These are phyloP conservation scores for Penicillium expansum DNA, from an alignment of 2,329 filamentous ascomycete genomes.

Conservation along the genomic window DNA sequence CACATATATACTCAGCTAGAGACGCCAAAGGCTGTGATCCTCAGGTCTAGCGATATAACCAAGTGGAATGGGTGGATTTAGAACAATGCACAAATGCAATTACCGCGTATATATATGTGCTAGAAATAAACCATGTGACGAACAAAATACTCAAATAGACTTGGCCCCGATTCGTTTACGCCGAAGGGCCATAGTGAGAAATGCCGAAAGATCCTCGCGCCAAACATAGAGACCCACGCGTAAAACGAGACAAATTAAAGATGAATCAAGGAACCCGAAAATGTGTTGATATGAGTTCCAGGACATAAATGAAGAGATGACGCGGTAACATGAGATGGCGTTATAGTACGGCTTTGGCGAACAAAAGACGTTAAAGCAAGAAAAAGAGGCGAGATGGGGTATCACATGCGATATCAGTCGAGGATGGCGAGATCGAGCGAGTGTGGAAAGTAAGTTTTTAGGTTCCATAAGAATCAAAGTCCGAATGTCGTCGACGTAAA, in stretches of 20 bases:
- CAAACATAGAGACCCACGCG: neutral
- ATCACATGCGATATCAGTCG: constrained; percentile 32
- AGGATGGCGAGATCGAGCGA: constrained; percentile 22
- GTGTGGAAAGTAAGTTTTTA: constrained; percentile 3
- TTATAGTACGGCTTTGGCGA: constrained; percentile 2
- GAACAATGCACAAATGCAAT: neutral
- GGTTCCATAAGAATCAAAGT: neutral
- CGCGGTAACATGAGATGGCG: neutral
- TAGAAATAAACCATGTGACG: neutral
- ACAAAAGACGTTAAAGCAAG: neutral
- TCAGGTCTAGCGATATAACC: neutral
- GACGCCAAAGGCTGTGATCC: neutral
- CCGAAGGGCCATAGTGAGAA: constrained; percentile 1
- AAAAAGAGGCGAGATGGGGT: constrained; percentile 24
- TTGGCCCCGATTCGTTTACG: constrained; percentile 3
- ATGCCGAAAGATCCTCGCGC: neutral
- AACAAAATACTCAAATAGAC: neutral
- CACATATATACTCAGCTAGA: neutral
- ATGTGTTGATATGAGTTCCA: neutral
- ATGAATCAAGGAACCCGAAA: neutral
- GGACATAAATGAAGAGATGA: neutral
- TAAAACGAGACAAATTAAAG: neutral
- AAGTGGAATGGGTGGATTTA: neutral
- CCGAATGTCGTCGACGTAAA: neutral
- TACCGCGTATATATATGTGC: neutral